These are phyloP conservation scores for Fusarium begoniae DNA, from an alignment of 2,329 filamentous ascomycete genomes.

Conservation along the genomic window DNA sequence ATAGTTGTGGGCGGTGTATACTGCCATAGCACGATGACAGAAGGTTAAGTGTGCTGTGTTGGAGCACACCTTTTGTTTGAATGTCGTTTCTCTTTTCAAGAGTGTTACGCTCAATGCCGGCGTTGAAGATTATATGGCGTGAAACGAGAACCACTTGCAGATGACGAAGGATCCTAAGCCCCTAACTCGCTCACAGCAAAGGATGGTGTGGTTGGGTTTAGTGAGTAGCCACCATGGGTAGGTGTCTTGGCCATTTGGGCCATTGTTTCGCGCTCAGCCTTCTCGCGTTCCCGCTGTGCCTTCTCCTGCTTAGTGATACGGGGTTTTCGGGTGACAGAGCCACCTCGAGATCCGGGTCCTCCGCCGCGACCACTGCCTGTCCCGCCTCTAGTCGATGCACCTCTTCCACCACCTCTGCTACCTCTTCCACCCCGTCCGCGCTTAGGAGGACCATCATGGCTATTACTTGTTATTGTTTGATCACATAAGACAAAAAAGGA, in stretches of 20 bases:
- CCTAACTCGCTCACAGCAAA: constrained; percentile 51
- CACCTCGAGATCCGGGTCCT: constrained; percentile 77
- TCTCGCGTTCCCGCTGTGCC: constrained; percentile 82
- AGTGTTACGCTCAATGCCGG: not conserved
- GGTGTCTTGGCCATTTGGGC: constrained; percentile 53
- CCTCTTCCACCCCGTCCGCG: constrained; percentile 67
- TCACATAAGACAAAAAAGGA: not conserved
- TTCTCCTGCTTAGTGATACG: constrained; percentile 88
- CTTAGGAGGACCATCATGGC: constrained; percentile 77
- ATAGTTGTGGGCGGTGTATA: not conserved
- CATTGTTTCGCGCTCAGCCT: constrained; percentile 73
- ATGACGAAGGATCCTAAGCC: constrained; percentile 32
- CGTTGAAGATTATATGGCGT: not conserved
- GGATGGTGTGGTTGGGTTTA: constrained; percentile 51
- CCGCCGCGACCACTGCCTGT: constrained; percentile 57
- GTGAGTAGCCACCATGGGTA: constrained; percentile 48
- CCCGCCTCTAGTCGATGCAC: constrained; percentile 67
- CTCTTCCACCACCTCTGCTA: constrained; percentile 65
- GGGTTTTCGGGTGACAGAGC: constrained; percentile 79
- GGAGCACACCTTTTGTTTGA: not conserved
- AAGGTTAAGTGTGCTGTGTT: not conserved
- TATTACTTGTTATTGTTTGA: constrained; percentile 54
- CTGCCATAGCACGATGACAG: not conserved
- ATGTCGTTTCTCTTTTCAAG: not conserved
- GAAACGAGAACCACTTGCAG: not conserved